Evolutionary conservation across 305 asterid species (phyloP).

Genomic region (Fraxinus sp.): DNA sequence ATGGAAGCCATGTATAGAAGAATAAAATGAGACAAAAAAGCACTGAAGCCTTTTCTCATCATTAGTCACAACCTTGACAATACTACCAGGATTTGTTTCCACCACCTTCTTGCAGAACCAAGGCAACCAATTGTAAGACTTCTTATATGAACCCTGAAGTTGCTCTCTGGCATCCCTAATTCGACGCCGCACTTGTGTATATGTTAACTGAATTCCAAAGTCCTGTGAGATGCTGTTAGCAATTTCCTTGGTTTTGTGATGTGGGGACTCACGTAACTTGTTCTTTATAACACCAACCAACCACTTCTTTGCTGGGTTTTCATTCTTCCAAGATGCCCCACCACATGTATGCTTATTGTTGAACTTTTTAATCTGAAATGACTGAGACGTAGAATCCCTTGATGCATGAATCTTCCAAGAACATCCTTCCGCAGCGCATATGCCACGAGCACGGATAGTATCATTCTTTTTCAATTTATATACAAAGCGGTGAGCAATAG

Average conservation of each 20-base stretch:
- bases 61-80: constrained; percentile 48
- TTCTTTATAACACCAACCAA: constrained; percentile 78
- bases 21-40: constrained; percentile 59
- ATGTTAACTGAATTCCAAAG: constrained; percentile 68
- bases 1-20: constrained; percentile 60
- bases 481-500: constrained; percentile 78
- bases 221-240: constrained; percentile 69
- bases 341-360: constrained; percentile 70
- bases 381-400: constrained; percentile 63
- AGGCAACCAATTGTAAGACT: constrained; percentile 75
- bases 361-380: constrained; percentile 71
- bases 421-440: constrained; percentile 78
- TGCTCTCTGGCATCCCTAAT: constrained; percentile 81
- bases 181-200: constrained; percentile 78
- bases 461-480: constrained; percentile 82
- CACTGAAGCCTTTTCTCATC: constrained; percentile 61
- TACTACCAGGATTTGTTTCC: constrained; percentile 77
- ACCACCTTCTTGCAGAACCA: constrained; percentile 60
- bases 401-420: constrained; percentile 88
- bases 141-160: constrained; percentile 78
- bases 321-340: constrained; percentile 77
- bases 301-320: constrained; percentile 78
- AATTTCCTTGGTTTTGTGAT: constrained; percentile 75
- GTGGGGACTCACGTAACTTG: constrained; percentile 73
- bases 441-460: constrained; percentile 68